Conservation (phyloP, 306 rosid species). For the Medicago ruthenica region DNA sequence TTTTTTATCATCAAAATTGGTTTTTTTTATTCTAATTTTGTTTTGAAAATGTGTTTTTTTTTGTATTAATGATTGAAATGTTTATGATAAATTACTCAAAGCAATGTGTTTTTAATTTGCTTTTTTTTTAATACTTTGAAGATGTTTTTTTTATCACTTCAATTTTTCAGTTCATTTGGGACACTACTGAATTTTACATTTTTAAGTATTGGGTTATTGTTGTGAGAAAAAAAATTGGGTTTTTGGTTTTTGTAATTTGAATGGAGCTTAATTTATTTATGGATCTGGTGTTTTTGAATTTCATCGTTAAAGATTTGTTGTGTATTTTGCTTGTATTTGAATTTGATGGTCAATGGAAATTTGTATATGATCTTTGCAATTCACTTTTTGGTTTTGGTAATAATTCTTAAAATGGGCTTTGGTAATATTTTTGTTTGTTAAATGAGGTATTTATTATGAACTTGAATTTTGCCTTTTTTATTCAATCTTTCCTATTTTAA, state of each 20-base stretch:
- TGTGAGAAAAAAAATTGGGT: background rate
- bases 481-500: background rate
- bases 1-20: background rate
- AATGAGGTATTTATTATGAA: slow-evolving; percentile 9
- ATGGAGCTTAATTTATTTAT: slow-evolving; percentile 33
- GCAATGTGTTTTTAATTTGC: slow-evolving; percentile 41
- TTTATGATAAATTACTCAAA: slow-evolving; percentile 1
- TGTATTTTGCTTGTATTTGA: background rate
- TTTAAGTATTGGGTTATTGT: background rate
- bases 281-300: slow-evolving; percentile 62
- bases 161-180: background rate
- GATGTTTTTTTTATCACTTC: background rate
- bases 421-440: background rate
- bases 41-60: slow-evolving; percentile 20
- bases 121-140: background rate
- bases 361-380: background rate
- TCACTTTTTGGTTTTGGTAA: slow-evolving; percentile 32
- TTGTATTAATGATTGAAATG: background rate
- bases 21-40: slow-evolving; percentile 17
- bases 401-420: no score
- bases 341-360: slow-evolving; percentile 6
- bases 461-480: background rate
- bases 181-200: background rate
- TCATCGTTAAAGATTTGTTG: slow-evolving; percentile 13
- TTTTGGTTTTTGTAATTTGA: slow-evolving; percentile 10